Evolutionary conservation across 2,329 filamentous ascomycete genomes (phyloP).

Genomic region (Lachnellula occidentalis): DNA sequence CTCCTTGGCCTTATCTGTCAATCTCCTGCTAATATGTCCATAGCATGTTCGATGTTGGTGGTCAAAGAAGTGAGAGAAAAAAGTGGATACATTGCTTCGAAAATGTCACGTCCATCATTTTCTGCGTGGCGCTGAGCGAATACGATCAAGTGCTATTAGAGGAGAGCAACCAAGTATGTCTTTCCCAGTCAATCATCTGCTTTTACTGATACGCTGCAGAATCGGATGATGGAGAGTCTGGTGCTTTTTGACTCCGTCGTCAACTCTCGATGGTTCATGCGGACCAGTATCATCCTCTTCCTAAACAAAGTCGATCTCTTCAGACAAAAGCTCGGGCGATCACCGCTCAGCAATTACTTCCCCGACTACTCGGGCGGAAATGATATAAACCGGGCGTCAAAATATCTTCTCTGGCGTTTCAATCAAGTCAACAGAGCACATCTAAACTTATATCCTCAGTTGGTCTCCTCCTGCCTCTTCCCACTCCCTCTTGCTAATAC

Average conservation of each 20-base stretch:
- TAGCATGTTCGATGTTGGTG: slow-evolving; percentile 99
- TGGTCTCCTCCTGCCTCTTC: slow-evolving; percentile 41
- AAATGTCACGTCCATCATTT: slow-evolving; percentile 98
- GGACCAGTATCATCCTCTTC: slow-evolving; percentile 97
- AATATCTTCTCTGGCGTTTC: slow-evolving; percentile 96
- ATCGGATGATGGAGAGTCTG: slow-evolving; percentile 98
- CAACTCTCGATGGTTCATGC: slow-evolving; percentile 98
- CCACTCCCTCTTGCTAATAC: slow-evolving; percentile 13
- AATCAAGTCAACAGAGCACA: slow-evolving; percentile 97
- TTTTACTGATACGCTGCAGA: slow-evolving; percentile 48
- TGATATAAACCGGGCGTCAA: slow-evolving; percentile 95
- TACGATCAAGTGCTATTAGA: slow-evolving; percentile 97
- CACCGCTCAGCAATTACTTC: slow-evolving; percentile 90
- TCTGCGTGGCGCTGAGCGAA: slow-evolving; percentile 95
- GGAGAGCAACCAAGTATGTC: slow-evolving; percentile 86
- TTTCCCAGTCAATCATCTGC: not conserved
- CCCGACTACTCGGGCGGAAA: slow-evolving; percentile 96
- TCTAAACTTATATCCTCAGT: slow-evolving; percentile 97
- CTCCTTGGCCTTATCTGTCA: slow-evolving; percentile 2
- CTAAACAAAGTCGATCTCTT: slow-evolving; percentile 99
- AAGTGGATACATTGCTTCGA: slow-evolving; percentile 99
- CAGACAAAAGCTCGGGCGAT: slow-evolving; percentile 86
- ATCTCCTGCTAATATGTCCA: slow-evolving; percentile 17
- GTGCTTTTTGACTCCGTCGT: slow-evolving; percentile 97
- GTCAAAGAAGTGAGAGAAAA: slow-evolving; percentile 94